These are phyloP conservation scores for Hirsutella minnesotensis DNA, from an alignment of 2,329 filamentous ascomycete species.

Conservation along the genomic window DNA sequence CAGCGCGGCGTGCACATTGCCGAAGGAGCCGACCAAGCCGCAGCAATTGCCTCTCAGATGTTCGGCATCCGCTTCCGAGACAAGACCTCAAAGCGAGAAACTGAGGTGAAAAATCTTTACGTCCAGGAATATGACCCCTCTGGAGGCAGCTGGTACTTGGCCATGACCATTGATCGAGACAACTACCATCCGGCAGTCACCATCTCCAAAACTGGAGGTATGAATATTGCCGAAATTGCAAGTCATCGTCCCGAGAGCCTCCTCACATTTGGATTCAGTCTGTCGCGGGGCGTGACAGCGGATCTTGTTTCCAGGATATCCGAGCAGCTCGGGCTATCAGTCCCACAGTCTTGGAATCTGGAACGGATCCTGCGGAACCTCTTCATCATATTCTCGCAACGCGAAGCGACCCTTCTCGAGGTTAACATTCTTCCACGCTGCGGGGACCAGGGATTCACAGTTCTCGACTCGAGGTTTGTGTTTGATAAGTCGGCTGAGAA, in stretches of 20 bases:
- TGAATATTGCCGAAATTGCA: constrained; percentile 9
- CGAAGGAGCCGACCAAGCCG: constrained; percentile 7
- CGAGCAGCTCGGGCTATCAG: neutral
- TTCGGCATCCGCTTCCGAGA: constrained; percentile 3
- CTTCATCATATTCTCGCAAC: constrained; percentile 27
- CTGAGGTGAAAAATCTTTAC: constrained; percentile 19
- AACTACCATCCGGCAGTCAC: constrained; percentile 23
- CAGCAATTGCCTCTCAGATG: constrained; percentile 10
- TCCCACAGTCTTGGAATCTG: constrained; percentile 6
- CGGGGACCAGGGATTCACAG: constrained; percentile 15
- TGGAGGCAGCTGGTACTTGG: constrained; percentile 25
- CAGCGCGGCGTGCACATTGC: constrained; percentile 5
- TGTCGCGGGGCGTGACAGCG: constrained; percentile 15
- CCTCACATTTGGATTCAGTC: constrained; percentile 11
- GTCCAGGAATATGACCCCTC: constrained; percentile 19
- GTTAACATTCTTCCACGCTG: constrained; percentile 23
- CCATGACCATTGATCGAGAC: constrained; percentile 31
- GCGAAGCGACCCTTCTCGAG: constrained; percentile 35
- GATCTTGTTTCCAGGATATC: constrained; percentile 9
- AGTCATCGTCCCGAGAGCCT: constrained; percentile 1
- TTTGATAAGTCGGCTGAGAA: constrained; percentile 35
- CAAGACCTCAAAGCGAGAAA: neutral
- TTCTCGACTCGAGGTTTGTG: constrained; percentile 26
- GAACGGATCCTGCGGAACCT: constrained; percentile 11
- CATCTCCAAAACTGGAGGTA: constrained; percentile 15